Base-by-base conservation (phyloP, 75 land plant genomes). In the Selaginella moellendorffii region DNA sequence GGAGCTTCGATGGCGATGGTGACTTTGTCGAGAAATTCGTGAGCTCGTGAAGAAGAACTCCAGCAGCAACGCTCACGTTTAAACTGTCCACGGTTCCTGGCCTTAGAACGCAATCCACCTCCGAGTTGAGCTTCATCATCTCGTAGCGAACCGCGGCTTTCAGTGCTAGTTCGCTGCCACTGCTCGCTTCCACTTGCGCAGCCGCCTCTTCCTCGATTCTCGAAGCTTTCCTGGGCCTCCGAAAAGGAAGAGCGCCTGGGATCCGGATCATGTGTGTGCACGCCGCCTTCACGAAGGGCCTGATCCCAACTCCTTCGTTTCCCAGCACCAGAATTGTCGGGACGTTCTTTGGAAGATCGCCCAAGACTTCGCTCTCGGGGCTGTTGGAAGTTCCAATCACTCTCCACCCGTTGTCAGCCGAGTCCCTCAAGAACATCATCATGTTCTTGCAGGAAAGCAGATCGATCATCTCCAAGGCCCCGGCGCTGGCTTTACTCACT, bases 21-120 rank as follows among this genome's bases (percentile, higher is more conserved):
- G n/a, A n/a, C n/a, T n/a, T n/a, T n/a, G n/a, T n/a, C n/a, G n/a
- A n/a, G n/a, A 36, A 36, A 14, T 36, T 36, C 10, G 14, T 36
- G 14, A 89, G 76, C 30, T 93, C 91, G 68, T 89, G 76, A 51
- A 93, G 79, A 30, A 93, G 71, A 73, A 93, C 87, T 27, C 98
- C 98, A n/a, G 98, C 85, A 52, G 98, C 98, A 53, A 93, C 98
- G 75, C 98, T 93, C 28, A 93, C 98, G 76, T 93, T 93, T 72
- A 93, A 79, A 72, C 98, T 93, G 64, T 93, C 98, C n/a, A 93
- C 91, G 29, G 86, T 36, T 14, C 46, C 46, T 5, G 46, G 46
- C 46, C 46, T 36, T 36, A 36, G 14, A 36, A 36, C 5, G 14
- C 46, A 36, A 36, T 36, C 46, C 46, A 36, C 46, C 14, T 36